Percentiles rank a stretch among this genome's conserved stretches.
Conservation (phyloP, 1,284 basidiomycete species). For the Irpex sp. region DNA sequence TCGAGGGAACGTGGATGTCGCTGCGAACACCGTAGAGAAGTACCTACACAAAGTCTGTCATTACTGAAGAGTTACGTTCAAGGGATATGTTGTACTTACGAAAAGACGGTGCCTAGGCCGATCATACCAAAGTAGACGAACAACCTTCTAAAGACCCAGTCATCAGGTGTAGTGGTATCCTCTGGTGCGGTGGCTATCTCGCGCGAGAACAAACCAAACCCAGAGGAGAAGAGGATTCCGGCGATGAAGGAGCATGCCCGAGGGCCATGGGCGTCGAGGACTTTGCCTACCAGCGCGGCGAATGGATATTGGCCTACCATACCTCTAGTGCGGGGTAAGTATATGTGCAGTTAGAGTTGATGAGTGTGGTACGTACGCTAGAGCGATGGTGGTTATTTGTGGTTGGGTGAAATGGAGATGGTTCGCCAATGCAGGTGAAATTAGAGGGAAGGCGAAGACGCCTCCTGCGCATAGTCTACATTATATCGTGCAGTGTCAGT, state of each 20-base stretch:
- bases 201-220: constrained; percentile 59
- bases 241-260: constrained; percentile 63
- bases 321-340: constrained; percentile 38
- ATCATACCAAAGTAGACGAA: constrained; percentile 57
- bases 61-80: not conserved
- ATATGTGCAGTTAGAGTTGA: constrained; percentile 1
- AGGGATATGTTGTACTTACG: constrained; percentile 41
- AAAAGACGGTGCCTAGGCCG: constrained; percentile 65
- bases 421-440: constrained; percentile 57
- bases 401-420: constrained; percentile 65
- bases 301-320: constrained; percentile 70
- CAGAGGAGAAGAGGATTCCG: constrained; percentile 50
- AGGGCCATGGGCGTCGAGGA: constrained; percentile 57
- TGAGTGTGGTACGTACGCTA: constrained; percentile 41
- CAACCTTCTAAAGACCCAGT: constrained; percentile 47
- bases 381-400: constrained; percentile 74
- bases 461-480: constrained; percentile 70
- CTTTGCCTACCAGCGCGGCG: constrained; percentile 53
- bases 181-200: constrained; percentile 46
- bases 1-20: constrained; percentile 62
- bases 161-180: constrained; percentile 33
- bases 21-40: constrained; percentile 72
- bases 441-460: constrained; percentile 71
- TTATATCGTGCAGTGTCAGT: too few species aligned
- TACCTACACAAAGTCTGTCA: constrained; percentile 40